Evolutionary conservation across 768 basidiomycete genomes (phyloP), one percentile per base, ranked within the genome.

Genomic region (Macrolepiota dolichaula): DNA sequence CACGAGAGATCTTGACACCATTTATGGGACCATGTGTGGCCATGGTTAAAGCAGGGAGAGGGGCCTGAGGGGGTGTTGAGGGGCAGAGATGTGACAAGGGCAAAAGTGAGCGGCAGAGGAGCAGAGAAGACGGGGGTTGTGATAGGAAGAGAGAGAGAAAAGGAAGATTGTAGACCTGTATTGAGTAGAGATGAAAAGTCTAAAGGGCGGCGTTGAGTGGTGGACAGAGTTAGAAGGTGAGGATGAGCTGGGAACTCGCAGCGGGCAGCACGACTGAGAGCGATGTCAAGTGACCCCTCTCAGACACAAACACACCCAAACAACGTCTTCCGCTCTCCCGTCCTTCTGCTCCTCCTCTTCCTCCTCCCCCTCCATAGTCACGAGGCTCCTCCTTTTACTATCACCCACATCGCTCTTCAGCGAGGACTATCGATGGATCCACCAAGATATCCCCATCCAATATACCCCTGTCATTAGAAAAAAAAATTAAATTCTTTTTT

Each of bases 1-100:
- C 73, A 92, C 91, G 83, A 73, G 89, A 91, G 70, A 91, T 83
- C 81, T 90, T 92, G 76, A 92, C 87, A 69, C 91, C 91, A 76
- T 92, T 92, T 78, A 92, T 91, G 73, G 91, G 91, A 69, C 81
- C 87, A 76, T 89, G 86, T 61, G 84, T 86, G 59, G 86, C 78
- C 88, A 91, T 91, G 73, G 75, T 74, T 57, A 11, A 35, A n/a
- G 32, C 4, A 49, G 35, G 46, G 52, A 44, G 37, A 62, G 55
- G 60, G 60, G 59, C 51, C 53, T 54, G 47, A 36, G 29, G 55
- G 55, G 60, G 60, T 55, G 55, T 57, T 54, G 47, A 36, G 29
- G 55, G 55, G 50, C 46, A 24, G 44, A 51, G 38, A 51, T 3
- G n/a, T 19, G 38, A 27, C 19, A 10, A 37, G 29, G 13, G 61